Conservation (phyloP, 2,329 filamentous ascomycete species). For the Botrytis pseudocinerea region DNA sequence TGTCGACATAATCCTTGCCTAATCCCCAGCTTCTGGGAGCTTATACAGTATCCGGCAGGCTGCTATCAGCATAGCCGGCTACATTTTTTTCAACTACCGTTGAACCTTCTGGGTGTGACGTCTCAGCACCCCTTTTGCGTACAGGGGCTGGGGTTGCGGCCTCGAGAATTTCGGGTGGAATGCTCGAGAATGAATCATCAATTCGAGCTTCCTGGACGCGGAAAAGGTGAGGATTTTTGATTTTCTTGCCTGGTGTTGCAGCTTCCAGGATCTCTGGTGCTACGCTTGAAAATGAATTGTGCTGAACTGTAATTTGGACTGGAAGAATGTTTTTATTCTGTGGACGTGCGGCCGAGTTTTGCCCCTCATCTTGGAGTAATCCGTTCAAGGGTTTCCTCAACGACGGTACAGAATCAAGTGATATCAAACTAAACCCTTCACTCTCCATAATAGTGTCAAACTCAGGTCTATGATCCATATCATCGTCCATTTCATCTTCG, state of each 20-base stretch:
- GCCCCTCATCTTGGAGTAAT: conserved; percentile 34
- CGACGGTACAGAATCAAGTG: conserved; percentile 53
- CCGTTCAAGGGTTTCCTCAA: conserved; percentile 46
- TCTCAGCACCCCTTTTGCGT: neutral
- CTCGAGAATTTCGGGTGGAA: conserved; percentile 33
- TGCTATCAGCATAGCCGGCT: neutral
- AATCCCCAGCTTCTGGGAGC: conserved; percentile 1
- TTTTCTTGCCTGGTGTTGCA: conserved; percentile 29
- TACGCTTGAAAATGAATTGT: conserved; percentile 37
- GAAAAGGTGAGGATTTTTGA: conserved; percentile 26
- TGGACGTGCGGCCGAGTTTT: conserved; percentile 16
- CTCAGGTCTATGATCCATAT: conserved; percentile 44
- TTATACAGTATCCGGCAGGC: neutral
- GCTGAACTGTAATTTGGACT: conserved; percentile 23
- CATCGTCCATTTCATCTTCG: conserved; percentile 39
- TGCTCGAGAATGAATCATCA: conserved; percentile 37
- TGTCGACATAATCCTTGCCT: conserved; percentile 36
- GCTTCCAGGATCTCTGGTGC: conserved; percentile 32
- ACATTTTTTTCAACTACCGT: neutral
- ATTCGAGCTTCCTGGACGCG: conserved; percentile 26
- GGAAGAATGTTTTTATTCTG: conserved; percentile 28
- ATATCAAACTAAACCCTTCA: conserved; percentile 59
- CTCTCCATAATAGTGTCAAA: conserved; percentile 58
- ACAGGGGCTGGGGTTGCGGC: conserved; percentile 34
- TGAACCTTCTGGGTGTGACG: neutral